These are phyloP conservation scores for Neurospora cerealis DNA, from an alignment of 495 filamentous ascomycete genomes.

Conservation along the genomic window DNA sequence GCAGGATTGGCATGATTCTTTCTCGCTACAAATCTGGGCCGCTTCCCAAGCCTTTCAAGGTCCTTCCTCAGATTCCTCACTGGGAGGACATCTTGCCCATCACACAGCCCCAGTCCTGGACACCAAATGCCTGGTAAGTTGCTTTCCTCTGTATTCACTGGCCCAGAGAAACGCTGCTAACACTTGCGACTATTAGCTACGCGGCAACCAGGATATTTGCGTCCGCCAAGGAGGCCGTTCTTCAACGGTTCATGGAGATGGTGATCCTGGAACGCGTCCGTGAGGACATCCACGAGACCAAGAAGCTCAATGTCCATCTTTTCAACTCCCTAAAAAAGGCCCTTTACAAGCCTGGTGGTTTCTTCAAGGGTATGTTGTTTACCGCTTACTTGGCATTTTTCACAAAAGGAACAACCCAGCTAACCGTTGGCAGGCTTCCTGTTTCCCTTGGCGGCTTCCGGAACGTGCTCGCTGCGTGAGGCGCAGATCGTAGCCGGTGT, in stretches of 20 bases:
- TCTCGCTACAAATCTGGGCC: constrained; percentile 91
- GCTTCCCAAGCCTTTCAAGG: constrained; percentile 94
- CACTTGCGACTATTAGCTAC: constrained; percentile 45
- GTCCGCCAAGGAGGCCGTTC: constrained; percentile 61
- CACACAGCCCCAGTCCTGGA: constrained; percentile 37
- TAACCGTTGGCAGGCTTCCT: constrained; percentile 42
- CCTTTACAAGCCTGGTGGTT: constrained; percentile 90
- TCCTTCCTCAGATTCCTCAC: constrained; percentile 80
- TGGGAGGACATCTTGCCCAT: constrained; percentile 63
- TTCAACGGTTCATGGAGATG: constrained; percentile 69
- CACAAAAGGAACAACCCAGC: neutral
- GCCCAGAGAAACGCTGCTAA: neutral
- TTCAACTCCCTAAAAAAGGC: constrained; percentile 88
- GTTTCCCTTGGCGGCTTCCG: constrained; percentile 71
- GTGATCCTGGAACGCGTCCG: constrained; percentile 81
- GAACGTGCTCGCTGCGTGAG: constrained; percentile 80
- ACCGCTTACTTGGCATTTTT: neutral
- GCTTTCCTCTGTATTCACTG: neutral
- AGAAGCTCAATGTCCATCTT: constrained; percentile 89
- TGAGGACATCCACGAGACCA: constrained; percentile 66
- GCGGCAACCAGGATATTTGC: constrained; percentile 85
- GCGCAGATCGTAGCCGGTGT: constrained; percentile 83
- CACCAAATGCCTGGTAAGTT: constrained; percentile 48
- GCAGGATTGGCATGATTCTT: constrained; percentile 73
- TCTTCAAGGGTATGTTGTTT: constrained; percentile 71